A percentile compares a stretch with the other conserved stretches of the same genome.
phyloP scores from a whole-genome alignment of 73 alveolate genomes.

The Uronychia binucleata region DNA sequence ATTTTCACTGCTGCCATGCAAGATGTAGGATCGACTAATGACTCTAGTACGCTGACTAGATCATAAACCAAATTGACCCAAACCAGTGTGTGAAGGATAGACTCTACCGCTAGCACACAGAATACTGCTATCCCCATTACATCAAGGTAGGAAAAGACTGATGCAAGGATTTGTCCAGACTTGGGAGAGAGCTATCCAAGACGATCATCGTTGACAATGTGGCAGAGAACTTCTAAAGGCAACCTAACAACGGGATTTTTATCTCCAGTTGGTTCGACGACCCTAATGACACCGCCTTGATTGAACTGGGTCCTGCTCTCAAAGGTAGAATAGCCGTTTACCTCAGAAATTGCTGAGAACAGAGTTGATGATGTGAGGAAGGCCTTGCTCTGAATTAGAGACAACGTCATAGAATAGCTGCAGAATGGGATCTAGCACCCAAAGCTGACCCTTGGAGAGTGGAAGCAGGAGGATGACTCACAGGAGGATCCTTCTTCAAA shows the following conservation, averaged over 20 bases:
- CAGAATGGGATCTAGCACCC: too few species aligned
- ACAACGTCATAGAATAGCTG: too few species aligned
- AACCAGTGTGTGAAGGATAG: conserved; percentile 78
- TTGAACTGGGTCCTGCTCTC: conserved; percentile 67
- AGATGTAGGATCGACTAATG: conserved; percentile 4
- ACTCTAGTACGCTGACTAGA: conserved; percentile 70
- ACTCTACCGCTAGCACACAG: conserved; percentile 86
- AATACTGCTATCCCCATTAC: too few species aligned
- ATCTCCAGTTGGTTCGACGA: conserved; percentile 88
- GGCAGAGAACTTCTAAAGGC: conserved; percentile 79
- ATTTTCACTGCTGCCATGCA: conserved; percentile 74
- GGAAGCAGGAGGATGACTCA: too few species aligned
- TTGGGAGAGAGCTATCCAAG: conserved; percentile 83
- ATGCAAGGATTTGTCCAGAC: conserved; percentile 72
- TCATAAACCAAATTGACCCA: conserved; percentile 74
- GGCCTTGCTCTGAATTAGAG: too few species aligned
- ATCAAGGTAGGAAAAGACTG: too few species aligned
- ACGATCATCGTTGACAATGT: conserved; percentile 85
- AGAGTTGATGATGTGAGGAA: too few species aligned
- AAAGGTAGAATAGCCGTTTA: background rate
- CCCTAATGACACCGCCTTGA: conserved; percentile 77
- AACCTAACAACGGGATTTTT: conserved; percentile 87
- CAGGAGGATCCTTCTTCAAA: too few species aligned
- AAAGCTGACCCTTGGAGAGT: too few species aligned
- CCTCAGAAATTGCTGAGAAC: conserved; percentile 4